Evolutionary conservation across 2,329 filamentous ascomycete species (phyloP), one percentile per base, ranked within the genome.

Genomic region (Nectriaceae sp.): DNA sequence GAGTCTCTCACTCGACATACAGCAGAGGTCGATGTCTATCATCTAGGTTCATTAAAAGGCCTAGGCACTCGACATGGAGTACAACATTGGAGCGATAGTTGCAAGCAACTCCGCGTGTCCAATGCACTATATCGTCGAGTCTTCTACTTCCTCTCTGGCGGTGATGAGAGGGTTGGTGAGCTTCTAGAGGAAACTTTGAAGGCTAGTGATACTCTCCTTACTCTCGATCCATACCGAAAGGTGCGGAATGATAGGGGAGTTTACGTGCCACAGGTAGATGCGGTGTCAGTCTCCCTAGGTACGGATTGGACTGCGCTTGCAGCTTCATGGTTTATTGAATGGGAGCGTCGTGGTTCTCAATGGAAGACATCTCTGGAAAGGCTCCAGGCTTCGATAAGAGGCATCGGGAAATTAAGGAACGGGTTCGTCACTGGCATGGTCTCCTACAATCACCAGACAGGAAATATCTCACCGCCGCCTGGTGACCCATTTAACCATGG

Each of bases 61-160:
- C 72, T 86, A 2, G 83, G 83, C 1, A 85, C 83, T 0, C 72
- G 83, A 4, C 83, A 86, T 50, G 82, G 82, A 2, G 78, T 86
- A 0, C 80, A 84, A 61, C 83, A 86, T 54, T 86, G 74, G 67
- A 64, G 74, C 15, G 83, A 86, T 56, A 83, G 78, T 44, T 75
- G 77, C 0, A 85, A 86, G 59, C 83, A 86, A 63, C 78, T 77
- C 0, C 78, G 83, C 16, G 82, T 86, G 18, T 80, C 82, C 1
- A 59, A 63, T 0, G 75, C 79, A 0, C 75, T 78, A 31, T 85
- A 83, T 56, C 70, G 81, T 6, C 79, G 79, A 56, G 72, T 75
- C 26, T 63, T 63, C 8, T 83, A 79, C 58, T 85, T 75, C 65
- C 82, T 84, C 2, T 74, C 76, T 0, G 80, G 79, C 0, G 80